Conservation (phyloP, 2,329 filamentous ascomycete genomes). For the Corniculantispora saksenae region DNA sequence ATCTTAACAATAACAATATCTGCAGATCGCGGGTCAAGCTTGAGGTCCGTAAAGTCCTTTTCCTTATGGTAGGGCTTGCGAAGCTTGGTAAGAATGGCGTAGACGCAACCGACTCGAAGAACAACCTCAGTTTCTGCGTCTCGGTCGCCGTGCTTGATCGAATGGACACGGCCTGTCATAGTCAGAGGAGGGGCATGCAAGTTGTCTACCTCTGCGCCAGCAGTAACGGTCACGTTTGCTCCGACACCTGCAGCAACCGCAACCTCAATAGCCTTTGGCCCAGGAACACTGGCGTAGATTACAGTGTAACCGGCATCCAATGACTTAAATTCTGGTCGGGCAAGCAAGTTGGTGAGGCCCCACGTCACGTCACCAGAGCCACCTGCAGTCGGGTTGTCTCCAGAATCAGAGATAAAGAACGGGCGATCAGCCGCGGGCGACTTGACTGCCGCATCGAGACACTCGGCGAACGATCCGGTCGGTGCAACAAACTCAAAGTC, state of each 20-base stretch:
- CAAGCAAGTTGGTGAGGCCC: constrained; percentile 47
- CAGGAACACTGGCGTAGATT: constrained; percentile 56
- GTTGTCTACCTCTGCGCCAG: constrained; percentile 51
- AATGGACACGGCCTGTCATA: constrained; percentile 51
- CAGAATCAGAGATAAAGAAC: constrained; percentile 57
- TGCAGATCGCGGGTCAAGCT: constrained; percentile 45
- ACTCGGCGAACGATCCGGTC: constrained; percentile 48
- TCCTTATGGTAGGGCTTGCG: constrained; percentile 57
- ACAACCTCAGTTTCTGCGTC: constrained; percentile 51
- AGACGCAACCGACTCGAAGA: constrained; percentile 50
- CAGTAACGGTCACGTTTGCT: constrained; percentile 50
- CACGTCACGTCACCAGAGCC: constrained; percentile 56
- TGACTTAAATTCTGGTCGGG: constrained; percentile 44
- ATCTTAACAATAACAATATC: constrained; percentile 58
- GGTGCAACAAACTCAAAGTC: constrained; percentile 55
- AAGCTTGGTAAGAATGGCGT: constrained; percentile 51
- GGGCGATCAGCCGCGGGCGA: constrained; percentile 39
- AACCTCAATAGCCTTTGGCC: constrained; percentile 42
- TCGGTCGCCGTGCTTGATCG: constrained; percentile 51
- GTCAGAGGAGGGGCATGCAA: constrained; percentile 50
- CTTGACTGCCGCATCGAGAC: constrained; percentile 46
- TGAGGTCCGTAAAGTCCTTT: constrained; percentile 50
- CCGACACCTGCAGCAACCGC: constrained; percentile 49
- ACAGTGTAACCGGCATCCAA: constrained; percentile 38
- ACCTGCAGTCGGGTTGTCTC: constrained; percentile 57